Evolutionary conservation across 345 rosid genomes (phyloP), one percentile per base, ranked within the genome.

Genomic region (Gossypium longicalyx): DNA sequence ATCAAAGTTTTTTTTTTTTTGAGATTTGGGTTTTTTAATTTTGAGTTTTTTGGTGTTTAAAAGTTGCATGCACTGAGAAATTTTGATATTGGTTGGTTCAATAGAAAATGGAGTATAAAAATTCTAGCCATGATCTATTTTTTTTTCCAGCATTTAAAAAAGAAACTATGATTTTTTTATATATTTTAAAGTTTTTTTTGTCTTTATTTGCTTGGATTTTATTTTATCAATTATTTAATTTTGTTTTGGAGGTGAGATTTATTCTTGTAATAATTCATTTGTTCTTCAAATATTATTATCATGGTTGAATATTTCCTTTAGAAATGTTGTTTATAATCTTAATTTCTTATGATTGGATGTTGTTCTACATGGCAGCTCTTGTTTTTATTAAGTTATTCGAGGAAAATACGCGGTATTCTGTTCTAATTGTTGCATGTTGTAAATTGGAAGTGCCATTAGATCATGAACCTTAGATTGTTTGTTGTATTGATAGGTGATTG

Each of bases 31-130:
- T 72, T 53, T 10, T 6, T 20, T 10, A 65, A 1, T 8, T 9
- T 38, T 61, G 27, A 59, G 20, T 71, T 59, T 34, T 59, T 22
- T 66, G 25, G 29, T 57, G 13, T 34, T 77, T 53, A 29, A 23
- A 13, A n/a, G 62, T 61, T 77, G 48, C 76, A 61, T 61, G 57
- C 54, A 29, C 19, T 29, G 54, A 43, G 44, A 20, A 47, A 22
- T 23, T 49, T 48, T 25, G 9, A 29, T 13, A 6, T 13, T 67
- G 45, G 72, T 75, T 77, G 78, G 23, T 56, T 62, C 73, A 54
- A 66, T 64, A 63, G 75, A 67, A 77, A 82, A 60, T 59, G 52
- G n/a, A 44, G 48, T 13, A 29, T 3, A 69, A 49, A 34, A 69
- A 49, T 25, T 67, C 57, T 25, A 49, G 15, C 72, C 43, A 17